These are phyloP conservation scores for Penicillium oxalicum DNA, from an alignment of 2,329 filamentous ascomycete species.

Conservation along the genomic window DNA sequence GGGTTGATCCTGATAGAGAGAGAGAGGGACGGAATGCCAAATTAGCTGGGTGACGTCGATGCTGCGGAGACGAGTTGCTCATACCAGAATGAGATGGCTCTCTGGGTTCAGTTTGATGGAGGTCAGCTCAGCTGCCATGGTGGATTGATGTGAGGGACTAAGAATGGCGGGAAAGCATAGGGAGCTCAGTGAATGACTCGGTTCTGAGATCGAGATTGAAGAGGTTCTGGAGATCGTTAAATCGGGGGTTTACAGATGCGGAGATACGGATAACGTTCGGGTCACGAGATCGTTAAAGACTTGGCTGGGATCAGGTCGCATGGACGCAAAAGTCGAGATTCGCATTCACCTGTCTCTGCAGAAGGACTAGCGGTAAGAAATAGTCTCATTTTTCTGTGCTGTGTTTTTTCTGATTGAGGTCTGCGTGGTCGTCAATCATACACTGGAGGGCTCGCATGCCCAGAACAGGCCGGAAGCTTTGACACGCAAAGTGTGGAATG, in stretches of 20 bases:
- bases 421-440: no score
- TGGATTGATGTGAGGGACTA: background rate
- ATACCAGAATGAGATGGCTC: conserved; percentile 46
- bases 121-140: conserved; percentile 40
- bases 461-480: no score
- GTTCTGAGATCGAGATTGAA: background rate
- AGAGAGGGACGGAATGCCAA: background rate
- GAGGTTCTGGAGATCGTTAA: conserved; percentile 1
- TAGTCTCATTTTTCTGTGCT: no score
- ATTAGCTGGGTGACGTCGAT: conserved; percentile 9
- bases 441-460: no score
- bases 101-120: conserved; percentile 46
- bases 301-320: no score
- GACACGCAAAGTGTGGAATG: no score
- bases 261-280: background rate
- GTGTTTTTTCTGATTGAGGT: no score
- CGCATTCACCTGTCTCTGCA: no score
- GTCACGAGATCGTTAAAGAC: conserved; percentile 2
- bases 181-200: no score
- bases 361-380: no score
- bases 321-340: no score
- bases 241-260: conserved; percentile 1
- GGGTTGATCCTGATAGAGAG: conserved; percentile 71
- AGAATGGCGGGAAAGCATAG: no score
- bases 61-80: conserved; percentile 1